Base-by-base conservation (phyloP, 257 asterid species). In the Marsdenia floribunda region DNA sequence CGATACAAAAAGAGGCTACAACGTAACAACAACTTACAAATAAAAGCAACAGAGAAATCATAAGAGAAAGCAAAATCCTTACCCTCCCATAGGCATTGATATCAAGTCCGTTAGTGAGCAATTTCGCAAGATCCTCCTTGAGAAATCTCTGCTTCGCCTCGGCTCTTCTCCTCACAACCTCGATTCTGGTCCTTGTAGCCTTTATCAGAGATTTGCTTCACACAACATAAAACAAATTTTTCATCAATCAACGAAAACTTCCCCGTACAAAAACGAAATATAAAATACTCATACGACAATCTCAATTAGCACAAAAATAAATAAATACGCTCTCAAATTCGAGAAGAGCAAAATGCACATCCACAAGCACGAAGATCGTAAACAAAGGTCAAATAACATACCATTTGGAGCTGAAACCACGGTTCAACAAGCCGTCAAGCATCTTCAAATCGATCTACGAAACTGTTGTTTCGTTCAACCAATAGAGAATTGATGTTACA, bases 81-180 rank as follows among this genome's bases (percentile, higher is more conserved):
- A 94, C 99, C 94, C 99, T 87, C 77, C 96, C 97, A 75, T 75
- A 95, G 64, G 99, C 99, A 82, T 95, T 87, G 15, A 92, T 85
- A 79, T 92, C 98, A 61, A 95, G 96, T 19, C 99, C 99, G 83
- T 90, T 89, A 7, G 88, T 79, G 19, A 95, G 94, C 84, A 95
- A 81, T 84, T 95, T 95, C 29, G 87, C 91, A 80, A 95, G 97
- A 90, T 95, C 99, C 76, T 90, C 97, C 82, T 86, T 92, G 59
- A 89, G 80, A 82, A 90, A 92, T 87, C 92, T 90, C 93, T 92
- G 97, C 82, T 85, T 88, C 79, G 96, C 96, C 88, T 89, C 97
- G 54, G 90, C 91, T 86, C 98, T 87, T 88, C 80, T 81, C 76
- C 93, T 76, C 78, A 85, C 86, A 82, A 86, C 86, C 74, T 84